Percentiles rank a stretch among this genome's conserved stretches.
These are phyloP conservation scores for Aphanocladium album DNA, from an alignment of 2,329 filamentous ascomycete species.

Conservation along the genomic window DNA sequence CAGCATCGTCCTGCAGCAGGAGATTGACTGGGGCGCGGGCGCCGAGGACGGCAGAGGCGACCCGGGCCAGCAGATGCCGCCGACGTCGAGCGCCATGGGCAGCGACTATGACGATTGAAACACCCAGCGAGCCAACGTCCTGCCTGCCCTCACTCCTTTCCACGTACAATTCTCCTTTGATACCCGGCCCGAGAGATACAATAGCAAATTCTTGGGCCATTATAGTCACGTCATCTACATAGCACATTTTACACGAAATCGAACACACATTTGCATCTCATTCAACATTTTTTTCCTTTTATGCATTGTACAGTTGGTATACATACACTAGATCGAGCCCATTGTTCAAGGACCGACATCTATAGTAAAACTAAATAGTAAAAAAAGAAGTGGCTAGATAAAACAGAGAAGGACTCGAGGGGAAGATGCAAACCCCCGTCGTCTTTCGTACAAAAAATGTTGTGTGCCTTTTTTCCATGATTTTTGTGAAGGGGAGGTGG, in stretches of 20 bases:
- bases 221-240: not conserved
- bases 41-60: constrained; percentile 27
- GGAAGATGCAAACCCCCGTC: no score
- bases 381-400: not conserved
- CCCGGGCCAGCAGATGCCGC: constrained; percentile 19
- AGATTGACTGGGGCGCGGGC: constrained; percentile 69
- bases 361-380: not conserved
- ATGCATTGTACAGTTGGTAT: constrained; percentile 7
- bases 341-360: not conserved
- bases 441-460: no score
- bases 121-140: not conserved
- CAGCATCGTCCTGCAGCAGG: constrained; percentile 96
- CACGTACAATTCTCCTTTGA: not conserved
- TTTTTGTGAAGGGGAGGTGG: not conserved
- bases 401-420: not conserved
- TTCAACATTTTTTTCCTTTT: no score
- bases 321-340: not conserved
- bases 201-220: not conserved
- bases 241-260: no score
- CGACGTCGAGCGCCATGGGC: constrained; percentile 5
- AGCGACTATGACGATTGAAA: constrained; percentile 4
- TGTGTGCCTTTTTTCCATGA: not conserved
- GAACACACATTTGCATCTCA: no score
- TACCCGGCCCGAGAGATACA: not conserved
- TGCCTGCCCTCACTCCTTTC: no score